Evolutionary conservation across 495 filamentous ascomycete species (phyloP).

Genomic region (Penicillium paxilli): DNA sequence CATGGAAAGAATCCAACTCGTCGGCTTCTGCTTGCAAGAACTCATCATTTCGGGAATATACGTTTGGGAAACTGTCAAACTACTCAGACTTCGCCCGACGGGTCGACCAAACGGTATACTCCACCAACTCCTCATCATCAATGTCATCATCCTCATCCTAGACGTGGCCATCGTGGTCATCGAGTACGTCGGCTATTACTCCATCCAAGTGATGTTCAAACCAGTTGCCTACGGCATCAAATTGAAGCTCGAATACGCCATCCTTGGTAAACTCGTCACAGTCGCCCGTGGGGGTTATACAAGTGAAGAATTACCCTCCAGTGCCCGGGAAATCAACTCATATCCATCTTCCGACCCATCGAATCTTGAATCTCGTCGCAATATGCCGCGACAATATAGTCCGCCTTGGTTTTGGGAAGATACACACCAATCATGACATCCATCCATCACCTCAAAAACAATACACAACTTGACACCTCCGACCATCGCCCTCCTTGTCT

Average conservation of each 20-base stretch:
- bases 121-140: conserved; percentile 47
- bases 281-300: conserved; percentile 20
- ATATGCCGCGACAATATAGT: conserved; percentile 9
- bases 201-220: conserved; percentile 51
- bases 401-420: conserved; percentile 16
- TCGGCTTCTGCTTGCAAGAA: conserved; percentile 57
- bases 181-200: conserved; percentile 48
- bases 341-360: conserved; percentile 6
- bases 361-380: neutral
- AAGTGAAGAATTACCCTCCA: conserved; percentile 14
- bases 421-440: conserved; percentile 3
- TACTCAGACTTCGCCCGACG: conserved; percentile 40
- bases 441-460: conserved; percentile 1
- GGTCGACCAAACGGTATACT: conserved; percentile 34
- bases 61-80: conserved; percentile 48
- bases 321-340: conserved; percentile 14
- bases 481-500: neutral
- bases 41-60: conserved; percentile 56
- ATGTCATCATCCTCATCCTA: conserved; percentile 50
- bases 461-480: neutral
- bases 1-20: conserved; percentile 54
- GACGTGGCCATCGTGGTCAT: conserved; percentile 48
- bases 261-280: conserved; percentile 50
- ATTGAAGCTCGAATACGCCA: conserved; percentile 54
- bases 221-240: conserved; percentile 55